These are phyloP conservation scores for Pichia rugopelliculosa DNA, from an alignment of 805 yeast species.

Conservation along the genomic window DNA sequence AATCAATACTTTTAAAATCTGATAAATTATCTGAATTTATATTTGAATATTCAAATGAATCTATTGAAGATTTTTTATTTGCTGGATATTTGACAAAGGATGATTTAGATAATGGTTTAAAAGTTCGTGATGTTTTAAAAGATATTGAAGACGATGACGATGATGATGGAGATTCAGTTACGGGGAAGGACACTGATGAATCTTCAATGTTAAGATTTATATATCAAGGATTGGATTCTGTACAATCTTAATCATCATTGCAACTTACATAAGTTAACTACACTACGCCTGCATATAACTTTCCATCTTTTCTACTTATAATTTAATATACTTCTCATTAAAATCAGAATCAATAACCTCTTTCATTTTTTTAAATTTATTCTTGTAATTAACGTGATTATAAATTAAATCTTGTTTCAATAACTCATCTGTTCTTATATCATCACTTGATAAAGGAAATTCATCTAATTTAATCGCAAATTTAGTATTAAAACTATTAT, in stretches of 20 bases:
- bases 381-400: conserved; percentile 31
- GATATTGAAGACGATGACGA: neutral
- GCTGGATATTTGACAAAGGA: conserved; percentile 51
- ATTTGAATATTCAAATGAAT: conserved; percentile 41
- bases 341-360: conserved; percentile 35
- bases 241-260: neutral
- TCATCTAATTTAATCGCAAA: conserved; percentile 55
- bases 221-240: conserved; percentile 35
- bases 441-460: conserved; percentile 38
- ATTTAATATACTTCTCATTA: neutral
- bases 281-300: neutral
- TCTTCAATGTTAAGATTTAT: conserved; percentile 38
- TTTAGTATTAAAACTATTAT: conserved; percentile 57
- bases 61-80: conserved; percentile 51
- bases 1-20: conserved; percentile 29
- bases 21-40: conserved; percentile 73
- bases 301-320: neutral
- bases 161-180: neutral
- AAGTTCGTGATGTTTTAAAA: conserved; percentile 14
- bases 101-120: conserved; percentile 32
- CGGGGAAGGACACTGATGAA: conserved; percentile 11
- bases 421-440: conserved; percentile 33
- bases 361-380: conserved; percentile 37
- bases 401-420: conserved; percentile 33
- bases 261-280: neutral